Conservation (phyloP, 1,284 basidiomycete species). For the Tausonia pullulans region DNA sequence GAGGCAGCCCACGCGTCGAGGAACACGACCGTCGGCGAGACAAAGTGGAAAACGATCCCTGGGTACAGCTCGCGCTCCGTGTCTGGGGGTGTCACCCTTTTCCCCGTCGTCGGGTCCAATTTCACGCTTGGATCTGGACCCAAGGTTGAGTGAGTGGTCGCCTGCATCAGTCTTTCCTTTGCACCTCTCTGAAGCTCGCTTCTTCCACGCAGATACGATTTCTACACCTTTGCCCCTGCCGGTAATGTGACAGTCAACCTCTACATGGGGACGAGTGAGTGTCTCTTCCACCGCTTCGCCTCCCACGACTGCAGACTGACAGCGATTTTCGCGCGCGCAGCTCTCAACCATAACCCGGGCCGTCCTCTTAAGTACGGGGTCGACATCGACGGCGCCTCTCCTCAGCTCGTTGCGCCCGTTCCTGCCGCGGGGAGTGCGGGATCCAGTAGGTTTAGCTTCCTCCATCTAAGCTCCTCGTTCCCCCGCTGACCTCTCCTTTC, state of each 20-base stretch:
- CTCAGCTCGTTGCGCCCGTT: constrained; percentile 42
- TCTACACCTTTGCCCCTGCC: constrained; percentile 47
- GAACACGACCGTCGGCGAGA: constrained; percentile 36
- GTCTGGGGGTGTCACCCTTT: constrained; percentile 43
- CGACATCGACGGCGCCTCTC: constrained; percentile 42
- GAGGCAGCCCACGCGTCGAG: constrained; percentile 50
- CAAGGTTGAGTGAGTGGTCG: constrained; percentile 40
- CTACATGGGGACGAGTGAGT: constrained; percentile 41
- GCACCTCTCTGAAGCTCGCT: not conserved
- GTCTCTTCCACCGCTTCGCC: no score
- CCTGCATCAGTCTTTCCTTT: not conserved
- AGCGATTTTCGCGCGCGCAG: constrained; percentile 16
- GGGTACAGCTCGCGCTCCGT: constrained; percentile 39
- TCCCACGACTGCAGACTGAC: no score
- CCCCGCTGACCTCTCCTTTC: not conserved
- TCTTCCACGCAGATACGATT: constrained; percentile 48
- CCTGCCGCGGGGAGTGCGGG: constrained; percentile 42
- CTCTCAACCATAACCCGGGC: constrained; percentile 46
- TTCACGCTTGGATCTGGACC: constrained; percentile 53
- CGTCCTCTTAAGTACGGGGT: constrained; percentile 48
- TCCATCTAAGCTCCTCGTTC: not conserved
- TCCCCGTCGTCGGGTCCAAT: constrained; percentile 46
- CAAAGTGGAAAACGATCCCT: constrained; percentile 46
- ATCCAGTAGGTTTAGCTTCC: constrained; percentile 22
- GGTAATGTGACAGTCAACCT: constrained; percentile 41